Evolutionary conservation across 192 early-diverging fungal genomes (phyloP).

Genomic region (Thamnidium elegans): DNA sequence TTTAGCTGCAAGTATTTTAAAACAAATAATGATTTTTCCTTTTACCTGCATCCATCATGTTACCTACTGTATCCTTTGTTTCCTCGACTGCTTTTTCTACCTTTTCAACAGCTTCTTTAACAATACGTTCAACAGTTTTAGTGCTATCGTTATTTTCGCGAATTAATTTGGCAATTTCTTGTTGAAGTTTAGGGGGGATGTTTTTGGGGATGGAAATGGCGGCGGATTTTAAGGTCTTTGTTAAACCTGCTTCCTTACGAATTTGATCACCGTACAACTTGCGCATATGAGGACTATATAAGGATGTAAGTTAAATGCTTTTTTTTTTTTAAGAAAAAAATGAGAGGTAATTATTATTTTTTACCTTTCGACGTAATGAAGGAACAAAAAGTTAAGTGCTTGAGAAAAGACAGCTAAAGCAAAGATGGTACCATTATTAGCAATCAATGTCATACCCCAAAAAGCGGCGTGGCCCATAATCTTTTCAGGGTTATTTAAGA

Average conservation of each 20-base stretch:
- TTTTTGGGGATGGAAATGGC: conserved; percentile 59
- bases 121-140: conserved; percentile 39
- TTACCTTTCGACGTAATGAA: conserved; percentile 75
- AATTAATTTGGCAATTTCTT: conserved; percentile 47
- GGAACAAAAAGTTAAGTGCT: conserved; percentile 78
- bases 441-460: conserved; percentile 89
- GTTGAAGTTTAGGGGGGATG: conserved; percentile 46
- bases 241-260: conserved; percentile 78
- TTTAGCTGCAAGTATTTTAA: background rate
- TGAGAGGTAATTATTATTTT: background rate
- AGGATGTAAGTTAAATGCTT: background rate
- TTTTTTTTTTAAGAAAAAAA: background rate
- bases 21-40: background rate
- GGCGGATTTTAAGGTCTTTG: conserved; percentile 64
- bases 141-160: conserved; percentile 48
- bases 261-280: conserved; percentile 83
- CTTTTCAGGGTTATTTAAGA: conserved; percentile 92
- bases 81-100: conserved; percentile 66
- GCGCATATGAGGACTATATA: conserved; percentile 79
- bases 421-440: conserved; percentile 78
- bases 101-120: conserved; percentile 51
- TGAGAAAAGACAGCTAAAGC: conserved; percentile 83
- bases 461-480: conserved; percentile 93
- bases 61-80: conserved; percentile 46
- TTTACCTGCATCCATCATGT: conserved; percentile 45